A percentile compares a stretch with the other conserved stretches of the same genome.
Conservation (phyloP, 805 yeast genomes). For the Saturnispora sanitii region DNA sequence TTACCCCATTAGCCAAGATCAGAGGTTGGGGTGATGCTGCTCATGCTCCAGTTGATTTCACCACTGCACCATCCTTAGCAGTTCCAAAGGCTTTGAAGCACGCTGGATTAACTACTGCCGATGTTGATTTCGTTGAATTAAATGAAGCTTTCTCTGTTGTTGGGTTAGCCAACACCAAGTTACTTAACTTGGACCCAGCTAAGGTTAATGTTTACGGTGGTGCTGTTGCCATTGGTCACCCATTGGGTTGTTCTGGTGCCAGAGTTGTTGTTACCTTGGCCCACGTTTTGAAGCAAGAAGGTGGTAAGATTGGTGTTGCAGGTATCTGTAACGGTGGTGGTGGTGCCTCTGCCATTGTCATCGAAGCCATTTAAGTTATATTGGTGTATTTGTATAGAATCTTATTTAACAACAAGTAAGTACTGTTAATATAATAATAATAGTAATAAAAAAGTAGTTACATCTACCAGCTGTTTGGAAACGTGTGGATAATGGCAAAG, state of each 20-base stretch:
- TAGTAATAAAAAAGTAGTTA: background rate
- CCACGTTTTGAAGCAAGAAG: conserved; percentile 75
- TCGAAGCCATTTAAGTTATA: conserved; percentile 22
- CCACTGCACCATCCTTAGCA: conserved; percentile 92
- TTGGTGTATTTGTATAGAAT: too few species aligned
- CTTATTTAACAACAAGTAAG: too few species aligned
- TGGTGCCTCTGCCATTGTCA: conserved; percentile 89
- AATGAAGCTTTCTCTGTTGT: conserved; percentile 98
- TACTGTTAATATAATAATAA: too few species aligned
- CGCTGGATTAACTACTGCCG: conserved; percentile 54
- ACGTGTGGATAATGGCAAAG: conserved; percentile 23
- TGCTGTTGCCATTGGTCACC: conserved; percentile 93
- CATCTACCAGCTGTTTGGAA: background rate
- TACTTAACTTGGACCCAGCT: conserved; percentile 48
- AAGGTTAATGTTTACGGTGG: conserved; percentile 90
- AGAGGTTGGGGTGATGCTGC: conserved; percentile 98
- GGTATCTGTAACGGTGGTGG: conserved; percentile 99
- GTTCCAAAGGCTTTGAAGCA: conserved; percentile 92
- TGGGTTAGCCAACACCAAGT: conserved; percentile 79
- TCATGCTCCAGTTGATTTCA: conserved; percentile 87
- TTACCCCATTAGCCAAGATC: conserved; percentile 84
- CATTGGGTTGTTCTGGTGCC: conserved; percentile 94
- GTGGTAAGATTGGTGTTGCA: conserved; percentile 84
- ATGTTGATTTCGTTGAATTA: conserved; percentile 86
- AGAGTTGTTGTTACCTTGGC: conserved; percentile 81